These are phyloP conservation scores for Penicillium salamii DNA, from an alignment of 495 filamentous ascomycete species.

Conservation along the genomic window DNA sequence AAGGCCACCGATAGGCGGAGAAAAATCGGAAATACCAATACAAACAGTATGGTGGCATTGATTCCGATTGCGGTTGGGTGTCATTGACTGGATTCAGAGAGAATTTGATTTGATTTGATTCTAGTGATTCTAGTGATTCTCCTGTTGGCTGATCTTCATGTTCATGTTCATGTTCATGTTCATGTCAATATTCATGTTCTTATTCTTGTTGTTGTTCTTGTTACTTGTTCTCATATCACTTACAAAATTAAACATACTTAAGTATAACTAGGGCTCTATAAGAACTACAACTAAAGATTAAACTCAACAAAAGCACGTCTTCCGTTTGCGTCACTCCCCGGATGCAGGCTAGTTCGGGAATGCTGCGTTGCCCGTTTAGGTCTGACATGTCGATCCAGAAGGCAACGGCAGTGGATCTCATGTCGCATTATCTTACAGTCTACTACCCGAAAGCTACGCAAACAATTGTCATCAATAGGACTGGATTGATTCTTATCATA, in stretches of 20 bases:
- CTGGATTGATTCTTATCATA: slow-evolving; percentile 7
- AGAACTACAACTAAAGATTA: too few relatives aligned
- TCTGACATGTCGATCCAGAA: slow-evolving; percentile 25
- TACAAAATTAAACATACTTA: too few relatives aligned
- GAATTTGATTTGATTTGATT: too few relatives aligned
- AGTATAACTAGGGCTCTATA: too few relatives aligned
- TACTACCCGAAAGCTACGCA: slow-evolving; percentile 14
- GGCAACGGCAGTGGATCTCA: slow-evolving; percentile 5
- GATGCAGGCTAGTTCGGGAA: slow-evolving; percentile 35
- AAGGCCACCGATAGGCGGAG: not conserved
- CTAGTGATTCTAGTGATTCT: too few relatives aligned
- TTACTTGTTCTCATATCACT: too few relatives aligned
- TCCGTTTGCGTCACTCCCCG: slow-evolving; percentile 37
- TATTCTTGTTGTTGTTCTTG: too few relatives aligned
- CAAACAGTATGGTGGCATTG: slow-evolving; percentile 22
- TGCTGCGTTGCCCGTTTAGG: slow-evolving; percentile 23
- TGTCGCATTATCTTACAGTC: slow-evolving; percentile 14
- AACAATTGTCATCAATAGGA: slow-evolving; percentile 24
- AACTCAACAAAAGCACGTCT: too few relatives aligned
- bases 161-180: too few relatives aligned
- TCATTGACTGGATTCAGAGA: slow-evolving; percentile 4
- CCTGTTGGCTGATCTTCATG: too few relatives aligned
- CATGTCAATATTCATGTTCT: too few relatives aligned
- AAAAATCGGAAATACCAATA: slow-evolving; percentile 22
- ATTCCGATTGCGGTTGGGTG: slow-evolving; percentile 25